Conservation (phyloP, 2,329 filamentous ascomycete species). For the Sphaerostilbella broomeana region DNA sequence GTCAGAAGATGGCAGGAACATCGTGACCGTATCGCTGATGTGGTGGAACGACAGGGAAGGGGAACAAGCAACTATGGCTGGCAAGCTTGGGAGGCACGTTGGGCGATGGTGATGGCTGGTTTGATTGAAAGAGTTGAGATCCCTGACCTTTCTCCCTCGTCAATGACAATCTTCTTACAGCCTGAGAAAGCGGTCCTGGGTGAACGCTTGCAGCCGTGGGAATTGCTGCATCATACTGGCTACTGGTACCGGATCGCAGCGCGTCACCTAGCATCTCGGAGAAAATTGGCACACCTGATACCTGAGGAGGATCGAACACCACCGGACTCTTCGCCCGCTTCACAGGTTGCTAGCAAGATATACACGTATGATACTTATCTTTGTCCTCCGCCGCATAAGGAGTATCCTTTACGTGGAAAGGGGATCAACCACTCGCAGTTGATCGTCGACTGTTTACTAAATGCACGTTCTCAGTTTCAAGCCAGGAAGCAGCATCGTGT, state of each 20-base stretch:
- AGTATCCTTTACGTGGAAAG: slow-evolving; percentile 44
- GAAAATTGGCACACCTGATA: slow-evolving; percentile 48
- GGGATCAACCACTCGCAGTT: slow-evolving; percentile 51
- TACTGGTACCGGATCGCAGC: slow-evolving; percentile 61
- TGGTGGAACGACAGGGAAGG: slow-evolving; percentile 76
- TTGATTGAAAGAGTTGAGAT: slow-evolving; percentile 50
- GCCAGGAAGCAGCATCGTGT: slow-evolving; percentile 46
- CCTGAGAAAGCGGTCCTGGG: slow-evolving; percentile 53
- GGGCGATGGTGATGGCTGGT: slow-evolving; percentile 57
- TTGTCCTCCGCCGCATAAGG: slow-evolving; percentile 56
- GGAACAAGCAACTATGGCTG: slow-evolving; percentile 87
- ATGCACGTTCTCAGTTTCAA: slow-evolving; percentile 48
- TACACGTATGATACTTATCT: slow-evolving; percentile 61
- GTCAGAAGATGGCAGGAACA: slow-evolving; percentile 77
- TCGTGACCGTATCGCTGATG: slow-evolving; percentile 63
- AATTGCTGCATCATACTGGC: slow-evolving; percentile 57
- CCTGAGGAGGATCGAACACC: slow-evolving; percentile 51
- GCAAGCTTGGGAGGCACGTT: slow-evolving; percentile 85
- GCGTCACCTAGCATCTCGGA: slow-evolving; percentile 48
- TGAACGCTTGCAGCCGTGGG: slow-evolving; percentile 56
- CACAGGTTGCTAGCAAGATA: slow-evolving; percentile 38
- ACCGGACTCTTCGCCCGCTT: slow-evolving; percentile 42
- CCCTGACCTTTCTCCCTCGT: slow-evolving; percentile 40
- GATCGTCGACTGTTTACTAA: slow-evolving; percentile 46
- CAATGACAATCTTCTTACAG: slow-evolving; percentile 41